Evolutionary conservation across 371 early-diverging fungal genomes (phyloP).

Genomic region (Dinochytrium kinnereticum): DNA sequence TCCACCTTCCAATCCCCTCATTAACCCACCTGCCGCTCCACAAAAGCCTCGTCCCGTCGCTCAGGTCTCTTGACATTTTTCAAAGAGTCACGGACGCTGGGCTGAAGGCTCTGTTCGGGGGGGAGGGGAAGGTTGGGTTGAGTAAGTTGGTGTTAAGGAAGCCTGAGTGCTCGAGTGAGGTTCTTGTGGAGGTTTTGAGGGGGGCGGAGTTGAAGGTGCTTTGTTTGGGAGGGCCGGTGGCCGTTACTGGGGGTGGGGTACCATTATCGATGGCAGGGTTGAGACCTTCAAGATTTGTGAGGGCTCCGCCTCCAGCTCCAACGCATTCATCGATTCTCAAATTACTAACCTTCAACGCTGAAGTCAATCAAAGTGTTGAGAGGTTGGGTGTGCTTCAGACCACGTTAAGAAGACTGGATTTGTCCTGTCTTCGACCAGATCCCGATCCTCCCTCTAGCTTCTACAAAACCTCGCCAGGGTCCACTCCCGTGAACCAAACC

Average conservation of each 20-base stretch:
- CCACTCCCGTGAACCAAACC: neutral
- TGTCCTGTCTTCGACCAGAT: neutral
- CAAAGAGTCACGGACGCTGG: conserved; percentile 1
- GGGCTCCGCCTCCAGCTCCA: conserved; percentile 1
- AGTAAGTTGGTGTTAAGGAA: neutral
- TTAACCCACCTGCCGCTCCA: neutral
- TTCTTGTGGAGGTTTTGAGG: neutral
- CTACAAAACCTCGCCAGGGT: neutral
- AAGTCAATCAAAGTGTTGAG: too few relatives aligned
- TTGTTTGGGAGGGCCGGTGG: neutral
- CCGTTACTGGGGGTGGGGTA: neutral
- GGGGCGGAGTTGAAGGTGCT: neutral
- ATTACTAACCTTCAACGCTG: too few relatives aligned
- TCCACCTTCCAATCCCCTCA: conserved; percentile 12
- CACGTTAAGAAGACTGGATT: neutral
- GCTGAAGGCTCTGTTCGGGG: neutral
- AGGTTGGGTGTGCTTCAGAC: too few relatives aligned
- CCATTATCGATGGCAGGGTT: too few relatives aligned
- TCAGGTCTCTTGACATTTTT: neutral
- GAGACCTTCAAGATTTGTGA: neutral
- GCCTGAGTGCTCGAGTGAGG: neutral
- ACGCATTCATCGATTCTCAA: neutral
- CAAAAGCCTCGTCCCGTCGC: neutral
- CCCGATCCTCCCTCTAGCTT: neutral
- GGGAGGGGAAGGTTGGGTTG: neutral